Base-by-base conservation (phyloP, 2,329 filamentous ascomycete species). In the Fusarium secorum region DNA sequence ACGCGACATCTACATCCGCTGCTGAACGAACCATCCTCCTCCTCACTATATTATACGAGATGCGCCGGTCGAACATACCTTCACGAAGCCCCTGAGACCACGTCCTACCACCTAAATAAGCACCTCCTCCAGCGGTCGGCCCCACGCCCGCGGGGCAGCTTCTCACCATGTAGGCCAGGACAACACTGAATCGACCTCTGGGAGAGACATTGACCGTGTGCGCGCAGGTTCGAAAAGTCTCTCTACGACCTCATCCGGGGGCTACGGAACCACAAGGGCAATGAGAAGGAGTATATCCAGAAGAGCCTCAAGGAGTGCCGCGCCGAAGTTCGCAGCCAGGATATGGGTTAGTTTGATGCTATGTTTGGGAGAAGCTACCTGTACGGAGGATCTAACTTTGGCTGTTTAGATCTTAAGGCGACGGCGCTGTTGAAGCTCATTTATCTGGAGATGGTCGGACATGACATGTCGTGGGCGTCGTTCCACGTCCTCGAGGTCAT, bases 401-500 rank as follows among this genome's bases (percentile, higher is more conserved):
- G 18, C 46, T 57, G 57, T 51, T 56, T 64, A 93, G 95, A 98
- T 83, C 88, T 97, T 82, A 99, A 99, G 86, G 95, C 96, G 24
- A 98, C 94, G 36, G 96, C 96, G 48, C 87, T 99, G 58, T 85
- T 99, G 78, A 99, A 99, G 85, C 88, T 99, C 75, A 91, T 98
- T 57, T 99, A 99, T 80, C 89, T 99, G 73, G 96, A 99, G 81
- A 99, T 99, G 96, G 95, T 98, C 75, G 96, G 96, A 18, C 93
- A 98, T 80, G 96, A 98, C 82, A 99, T 99, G 96, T 98, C 95
- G 6, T 99, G 96, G 96, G 96, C 96, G 7, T 95, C 95, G 17
- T 99, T 99, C 83, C 93, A 99, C 80, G 95, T 98, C 56, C 90
- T 99, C 51, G 96, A 99, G 83, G 96, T 99, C 83, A 99, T 99